A percentile compares a stretch with the other conserved stretches of the same genome.
Conservation (phyloP, 805 yeast genomes). For the Hanseniaspora occidentalis region DNA sequence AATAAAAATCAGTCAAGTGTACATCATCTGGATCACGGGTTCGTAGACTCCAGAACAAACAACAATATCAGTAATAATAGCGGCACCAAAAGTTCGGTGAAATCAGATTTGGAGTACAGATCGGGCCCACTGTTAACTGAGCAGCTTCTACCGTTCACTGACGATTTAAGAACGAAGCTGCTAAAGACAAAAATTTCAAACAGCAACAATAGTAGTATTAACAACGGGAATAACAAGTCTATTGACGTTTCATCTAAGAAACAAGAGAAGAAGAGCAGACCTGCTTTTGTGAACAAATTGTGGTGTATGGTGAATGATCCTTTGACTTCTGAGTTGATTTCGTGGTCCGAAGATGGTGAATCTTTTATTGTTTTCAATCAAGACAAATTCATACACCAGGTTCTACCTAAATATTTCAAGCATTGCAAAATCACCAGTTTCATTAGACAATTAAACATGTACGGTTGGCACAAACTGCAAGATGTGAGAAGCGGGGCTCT, state of each 20-base stretch:
- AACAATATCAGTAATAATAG: background rate
- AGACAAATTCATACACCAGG: conserved; percentile 53
- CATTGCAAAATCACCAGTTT: conserved; percentile 92
- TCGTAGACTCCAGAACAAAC: too few relatives aligned
- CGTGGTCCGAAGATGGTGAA: conserved; percentile 79
- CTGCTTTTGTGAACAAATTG: conserved; percentile 85
- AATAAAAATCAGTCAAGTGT: background rate
- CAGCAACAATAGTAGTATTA: background rate
- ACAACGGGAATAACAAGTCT: background rate
- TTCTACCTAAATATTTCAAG: conserved; percentile 86
- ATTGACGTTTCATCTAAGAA: background rate
- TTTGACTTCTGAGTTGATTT: conserved; percentile 52
- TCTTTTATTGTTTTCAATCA: conserved; percentile 81
- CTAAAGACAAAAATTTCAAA: background rate
- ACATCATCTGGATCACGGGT: too few relatives aligned
- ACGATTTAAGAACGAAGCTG: background rate
- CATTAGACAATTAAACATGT: conserved; percentile 94
- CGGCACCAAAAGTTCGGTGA: too few relatives aligned
- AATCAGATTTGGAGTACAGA: background rate
- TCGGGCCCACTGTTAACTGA: background rate
- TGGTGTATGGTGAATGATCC: conserved; percentile 94
- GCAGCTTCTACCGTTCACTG: background rate
- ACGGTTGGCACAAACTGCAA: conserved; percentile 98
- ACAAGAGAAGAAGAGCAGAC: conserved; percentile 38
- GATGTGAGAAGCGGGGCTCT: conserved; percentile 72